Percentiles rank a stretch among this genome's conserved stretches.
These are phyloP conservation scores for Mollisia scopiformis DNA, from an alignment of 2,329 filamentous ascomycete species.

Conservation along the genomic window DNA sequence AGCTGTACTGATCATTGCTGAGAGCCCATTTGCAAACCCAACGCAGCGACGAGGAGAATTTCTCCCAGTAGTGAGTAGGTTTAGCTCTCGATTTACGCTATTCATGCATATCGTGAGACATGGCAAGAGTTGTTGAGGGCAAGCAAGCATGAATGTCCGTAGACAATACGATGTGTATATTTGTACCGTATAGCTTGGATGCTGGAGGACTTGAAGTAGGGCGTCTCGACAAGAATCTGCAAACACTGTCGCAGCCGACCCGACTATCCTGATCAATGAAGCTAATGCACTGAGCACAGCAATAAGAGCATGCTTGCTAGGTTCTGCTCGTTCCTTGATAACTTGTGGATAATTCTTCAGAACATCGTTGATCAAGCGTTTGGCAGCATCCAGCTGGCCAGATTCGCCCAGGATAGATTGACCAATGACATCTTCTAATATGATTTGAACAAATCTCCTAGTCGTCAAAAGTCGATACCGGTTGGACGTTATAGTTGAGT, in stretches of 20 bases:
- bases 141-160: conserved; percentile 85
- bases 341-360: conserved; percentile 94
- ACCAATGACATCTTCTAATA: conserved; percentile 84
- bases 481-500: conserved; percentile 76
- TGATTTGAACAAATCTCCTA: conserved; percentile 79
- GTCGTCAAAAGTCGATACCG: conserved; percentile 86
- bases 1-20: conserved; percentile 88
- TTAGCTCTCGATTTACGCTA: conserved; percentile 84
- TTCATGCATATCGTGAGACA: conserved; percentile 97
- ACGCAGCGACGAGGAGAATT: conserved; percentile 83
- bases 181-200: conserved; percentile 96
- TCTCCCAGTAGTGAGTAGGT: conserved; percentile 72
- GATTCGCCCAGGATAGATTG: conserved; percentile 84
- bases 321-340: conserved; percentile 84
- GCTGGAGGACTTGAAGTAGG: conserved; percentile 85
- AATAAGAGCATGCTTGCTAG: conserved; percentile 83
- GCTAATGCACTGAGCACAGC: conserved; percentile 78
- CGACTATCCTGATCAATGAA: conserved; percentile 77
- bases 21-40: conserved; percentile 89
- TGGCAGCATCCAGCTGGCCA: conserved; percentile 82
- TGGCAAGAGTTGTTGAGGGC: conserved; percentile 87
- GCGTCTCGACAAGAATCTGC: conserved; percentile 86
- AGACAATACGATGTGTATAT: conserved; percentile 86
- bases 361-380: conserved; percentile 80
- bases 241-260: conserved; percentile 78